Evolutionary conservation across 2,329 filamentous ascomycete species (phyloP).

Genomic region (Botryotinia globosa): DNA sequence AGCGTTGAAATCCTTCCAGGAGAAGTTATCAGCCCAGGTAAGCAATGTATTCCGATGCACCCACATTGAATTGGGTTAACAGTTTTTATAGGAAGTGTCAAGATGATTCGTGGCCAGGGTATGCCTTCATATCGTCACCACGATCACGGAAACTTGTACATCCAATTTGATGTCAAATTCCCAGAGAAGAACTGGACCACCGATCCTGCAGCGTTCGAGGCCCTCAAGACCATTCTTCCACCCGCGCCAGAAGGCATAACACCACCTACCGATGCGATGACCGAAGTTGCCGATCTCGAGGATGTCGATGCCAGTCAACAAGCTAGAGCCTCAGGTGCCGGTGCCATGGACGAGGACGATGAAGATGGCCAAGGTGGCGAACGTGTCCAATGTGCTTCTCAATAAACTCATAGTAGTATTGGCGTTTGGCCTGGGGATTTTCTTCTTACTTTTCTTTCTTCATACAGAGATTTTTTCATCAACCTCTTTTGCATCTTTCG

Average conservation of each 20-base stretch:
- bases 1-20: constrained; percentile 89
- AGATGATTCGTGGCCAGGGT: constrained; percentile 92
- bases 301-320: constrained; percentile 71
- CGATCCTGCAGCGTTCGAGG: constrained; percentile 67
- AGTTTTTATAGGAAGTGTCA: constrained; percentile 68
- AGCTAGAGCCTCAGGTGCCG: constrained; percentile 65
- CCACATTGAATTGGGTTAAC: constrained; percentile 29
- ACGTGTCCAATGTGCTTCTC: constrained; percentile 82
- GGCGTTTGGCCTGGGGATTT: constrained; percentile 20
- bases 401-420: constrained; percentile 51
- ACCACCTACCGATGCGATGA: constrained; percentile 83
- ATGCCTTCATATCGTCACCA: constrained; percentile 97
- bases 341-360: constrained; percentile 70
- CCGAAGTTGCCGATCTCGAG: constrained; percentile 83
- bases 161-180: constrained; percentile 98
- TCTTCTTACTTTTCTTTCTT: constrained; percentile 1
- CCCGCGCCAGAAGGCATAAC: constrained; percentile 56
- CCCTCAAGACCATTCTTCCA: constrained; percentile 83
- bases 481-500: constrained; percentile 19
- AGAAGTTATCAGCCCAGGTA: constrained; percentile 91
- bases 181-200: constrained; percentile 72
- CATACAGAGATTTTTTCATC: constrained; percentile 16
- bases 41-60: constrained; percentile 37
- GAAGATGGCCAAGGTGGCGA: constrained; percentile 74
- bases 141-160: constrained; percentile 92